Evolutionary conservation across 2,329 filamentous ascomycete genomes (phyloP).

Genomic region (Sphaceloma murrayae): DNA sequence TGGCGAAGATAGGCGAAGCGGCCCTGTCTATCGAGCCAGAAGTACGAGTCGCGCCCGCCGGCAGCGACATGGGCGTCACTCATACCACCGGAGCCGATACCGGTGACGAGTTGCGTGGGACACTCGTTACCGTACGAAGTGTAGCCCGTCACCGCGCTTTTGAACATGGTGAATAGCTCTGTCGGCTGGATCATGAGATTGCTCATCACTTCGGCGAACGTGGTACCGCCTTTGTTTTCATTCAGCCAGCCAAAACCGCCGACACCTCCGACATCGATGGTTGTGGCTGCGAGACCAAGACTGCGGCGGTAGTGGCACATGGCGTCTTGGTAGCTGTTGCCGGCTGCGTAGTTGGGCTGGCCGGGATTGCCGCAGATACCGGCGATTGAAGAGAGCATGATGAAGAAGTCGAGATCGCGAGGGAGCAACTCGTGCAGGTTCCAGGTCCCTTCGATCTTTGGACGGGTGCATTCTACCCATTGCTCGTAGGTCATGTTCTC

Average conservation of each 20-base stretch:
- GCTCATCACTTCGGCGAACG: neutral
- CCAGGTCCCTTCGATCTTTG: constrained; percentile 26
- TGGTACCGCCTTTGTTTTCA: constrained; percentile 2
- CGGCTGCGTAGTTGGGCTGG: constrained; percentile 20
- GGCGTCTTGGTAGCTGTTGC: constrained; percentile 18
- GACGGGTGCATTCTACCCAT: constrained; percentile 18
- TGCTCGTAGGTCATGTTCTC: constrained; percentile 22
- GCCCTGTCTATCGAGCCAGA: constrained; percentile 1
- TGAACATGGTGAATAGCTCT: neutral
- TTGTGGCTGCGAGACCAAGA: constrained; percentile 37
- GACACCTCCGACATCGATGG: constrained; percentile 46
- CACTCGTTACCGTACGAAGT: neutral
- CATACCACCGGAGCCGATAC: constrained; percentile 12
- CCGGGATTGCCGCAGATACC: constrained; percentile 18
- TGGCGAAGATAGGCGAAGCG: neutral
- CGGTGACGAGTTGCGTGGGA: constrained; percentile 11
- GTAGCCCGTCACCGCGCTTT: neutral
- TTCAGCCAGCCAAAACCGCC: constrained; percentile 33
- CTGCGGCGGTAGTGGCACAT: constrained; percentile 32
- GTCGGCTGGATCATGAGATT: neutral
- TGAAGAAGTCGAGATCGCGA: constrained; percentile 25
- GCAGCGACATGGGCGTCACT: too few species aligned
- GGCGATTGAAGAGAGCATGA: constrained; percentile 20
- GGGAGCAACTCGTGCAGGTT: constrained; percentile 23
- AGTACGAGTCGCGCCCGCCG: neutral